Base-by-base conservation (phyloP, 192 early-diverging fungal genomes). In the Entophlyctis helioformis region DNA sequence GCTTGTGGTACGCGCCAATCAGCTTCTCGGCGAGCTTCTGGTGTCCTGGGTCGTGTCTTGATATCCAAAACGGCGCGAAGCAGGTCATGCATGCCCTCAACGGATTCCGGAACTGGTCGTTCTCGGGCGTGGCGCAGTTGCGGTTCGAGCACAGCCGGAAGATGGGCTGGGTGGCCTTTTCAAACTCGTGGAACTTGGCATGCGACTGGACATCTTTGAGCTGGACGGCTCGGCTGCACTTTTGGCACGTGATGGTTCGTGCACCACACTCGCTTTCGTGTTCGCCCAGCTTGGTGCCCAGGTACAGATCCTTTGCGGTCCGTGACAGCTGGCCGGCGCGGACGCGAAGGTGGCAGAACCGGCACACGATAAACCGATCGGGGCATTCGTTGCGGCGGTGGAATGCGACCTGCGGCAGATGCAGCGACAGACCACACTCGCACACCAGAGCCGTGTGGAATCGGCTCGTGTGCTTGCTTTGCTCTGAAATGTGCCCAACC, bases 181-280 rank as follows among this genome's bases (percentile, higher is more conserved):
- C 59, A 18, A 76, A 66, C 37, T 79, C 76, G 63, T 90, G 85
- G 27, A 85, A 59, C 39, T 67, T 64, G 26, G 73, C 73, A 57
- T 95, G 88, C 0, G 74, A 60, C 26, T 71, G 74, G 0, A 91
- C 73, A 46, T 91, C 83, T 60, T 86, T 89, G 46, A 95, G 71
- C 25, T 73, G 67, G 13, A 91, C 80, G 18, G 69, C 65, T 29
- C 66, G 50, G 2, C 70, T 55, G 55, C 91, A 95, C 52, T 85
- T 83, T 35, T 71, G 67, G 53, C 89, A 95, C 29, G 64, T 54
- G 35, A 91, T 88, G 0, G 89, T 88, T 26, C 91, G 67, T 22
- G 67, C 72, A 16, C 91, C 91, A 54, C 91, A 95, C 31, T 81
- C 79, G 25, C 72, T 71, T 56, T 95, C 91, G 58, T 95, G 91